These are phyloP conservation scores for Phytophthora pisi DNA, from an alignment of 352 stramenopile genomes.

Conservation along the genomic window DNA sequence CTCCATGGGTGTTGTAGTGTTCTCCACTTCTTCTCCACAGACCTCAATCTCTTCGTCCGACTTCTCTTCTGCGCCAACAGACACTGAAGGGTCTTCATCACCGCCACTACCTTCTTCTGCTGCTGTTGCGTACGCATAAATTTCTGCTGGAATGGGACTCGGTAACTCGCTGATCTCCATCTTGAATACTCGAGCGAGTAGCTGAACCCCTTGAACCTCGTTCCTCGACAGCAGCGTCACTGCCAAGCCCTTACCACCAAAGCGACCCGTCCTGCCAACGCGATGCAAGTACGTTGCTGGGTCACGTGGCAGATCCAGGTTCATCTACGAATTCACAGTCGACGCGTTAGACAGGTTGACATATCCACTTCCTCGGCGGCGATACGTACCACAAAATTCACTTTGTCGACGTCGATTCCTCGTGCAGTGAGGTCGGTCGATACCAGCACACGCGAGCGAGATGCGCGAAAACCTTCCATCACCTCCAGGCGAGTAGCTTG, in stretches of 20 bases:
- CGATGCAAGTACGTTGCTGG: slow-evolving; percentile 82
- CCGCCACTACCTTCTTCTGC: slow-evolving; percentile 7
- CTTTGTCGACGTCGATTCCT: slow-evolving; percentile 77
- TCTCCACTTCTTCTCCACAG: slow-evolving; percentile 1
- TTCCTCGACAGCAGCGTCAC: slow-evolving; percentile 60
- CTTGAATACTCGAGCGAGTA: slow-evolving; percentile 71
- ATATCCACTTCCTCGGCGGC: background rate
- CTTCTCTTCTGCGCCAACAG: background rate
- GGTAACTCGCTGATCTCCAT: slow-evolving; percentile 66
- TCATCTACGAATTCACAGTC: slow-evolving; percentile 43
- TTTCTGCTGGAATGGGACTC: slow-evolving; percentile 48
- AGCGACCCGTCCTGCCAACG: slow-evolving; percentile 74
- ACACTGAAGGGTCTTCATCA: background rate
- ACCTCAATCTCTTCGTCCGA: background rate
- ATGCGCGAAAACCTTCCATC: slow-evolving; percentile 66
- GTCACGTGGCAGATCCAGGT: slow-evolving; percentile 74
- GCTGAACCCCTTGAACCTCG: slow-evolving; percentile 59
- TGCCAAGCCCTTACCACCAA: slow-evolving; percentile 74
- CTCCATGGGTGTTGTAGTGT: background rate
- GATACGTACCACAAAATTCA: slow-evolving; percentile 70
- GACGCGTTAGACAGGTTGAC: background rate
- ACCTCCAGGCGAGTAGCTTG: slow-evolving; percentile 63
- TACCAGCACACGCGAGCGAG: slow-evolving; percentile 65
- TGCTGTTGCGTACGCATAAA: slow-evolving; percentile 44
- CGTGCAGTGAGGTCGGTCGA: slow-evolving; percentile 80